phyloP scores from a whole-genome alignment of 352 stramenopile species.

The Porosira glacialis region DNA sequence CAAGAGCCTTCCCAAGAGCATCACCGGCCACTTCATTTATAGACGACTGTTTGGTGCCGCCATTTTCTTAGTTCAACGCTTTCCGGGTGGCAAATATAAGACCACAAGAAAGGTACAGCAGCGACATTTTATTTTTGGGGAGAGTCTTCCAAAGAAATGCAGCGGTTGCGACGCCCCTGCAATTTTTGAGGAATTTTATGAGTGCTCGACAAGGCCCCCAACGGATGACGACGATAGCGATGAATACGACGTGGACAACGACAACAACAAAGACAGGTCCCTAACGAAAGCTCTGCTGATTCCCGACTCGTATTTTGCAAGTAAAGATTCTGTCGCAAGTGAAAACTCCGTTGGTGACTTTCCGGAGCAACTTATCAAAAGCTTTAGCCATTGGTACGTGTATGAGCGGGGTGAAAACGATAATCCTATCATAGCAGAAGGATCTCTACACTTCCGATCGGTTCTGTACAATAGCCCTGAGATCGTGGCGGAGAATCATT shows the following conservation, averaged over 20 bases:
- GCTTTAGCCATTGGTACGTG: conserved; percentile 18
- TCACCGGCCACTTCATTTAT: conserved; percentile 11
- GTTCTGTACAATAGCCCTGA: too few species aligned
- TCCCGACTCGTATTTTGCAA: conserved; percentile 5
- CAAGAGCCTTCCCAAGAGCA: conserved; percentile 13
- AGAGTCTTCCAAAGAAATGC: background rate
- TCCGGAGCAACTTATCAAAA: conserved; percentile 9
- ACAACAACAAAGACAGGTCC: conserved; percentile 1
- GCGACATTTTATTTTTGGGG: conserved; percentile 1
- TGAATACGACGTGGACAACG: background rate
- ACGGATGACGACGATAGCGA: too few species aligned
- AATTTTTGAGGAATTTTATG: too few species aligned
- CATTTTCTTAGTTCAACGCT: conserved; percentile 8
- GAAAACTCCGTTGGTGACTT: conserved; percentile 5
- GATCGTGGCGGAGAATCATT: too few species aligned
- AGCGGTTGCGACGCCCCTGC: too few species aligned
- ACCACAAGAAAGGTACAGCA: conserved; percentile 8
- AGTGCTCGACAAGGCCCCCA: too few species aligned
- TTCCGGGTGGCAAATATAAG: conserved; percentile 3
- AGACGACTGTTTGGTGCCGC: conserved; percentile 10
- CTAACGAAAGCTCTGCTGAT: conserved; percentile 1
- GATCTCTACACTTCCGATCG: too few species aligned
- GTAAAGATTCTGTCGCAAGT: too few species aligned
- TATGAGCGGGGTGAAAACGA: conserved; percentile 2
- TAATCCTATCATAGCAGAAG: too few species aligned